phyloP scores from a whole-genome alignment of 2,329 filamentous ascomycete genomes.

The Hyphodiscus sp. region DNA sequence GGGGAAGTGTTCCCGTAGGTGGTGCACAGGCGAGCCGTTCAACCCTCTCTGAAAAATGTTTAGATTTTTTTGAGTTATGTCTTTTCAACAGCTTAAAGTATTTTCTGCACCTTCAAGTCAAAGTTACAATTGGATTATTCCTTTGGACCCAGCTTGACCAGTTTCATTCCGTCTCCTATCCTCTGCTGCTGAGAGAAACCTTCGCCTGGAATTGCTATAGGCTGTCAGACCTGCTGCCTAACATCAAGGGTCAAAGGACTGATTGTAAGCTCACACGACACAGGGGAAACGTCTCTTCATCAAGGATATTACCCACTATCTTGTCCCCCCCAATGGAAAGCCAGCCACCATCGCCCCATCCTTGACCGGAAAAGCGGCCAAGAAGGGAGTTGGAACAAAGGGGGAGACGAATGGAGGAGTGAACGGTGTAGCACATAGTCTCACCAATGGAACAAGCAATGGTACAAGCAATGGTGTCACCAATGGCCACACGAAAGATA shows the following conservation, averaged over 20 bases:
- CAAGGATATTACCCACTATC: constrained; percentile 95
- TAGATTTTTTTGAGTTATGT: neutral
- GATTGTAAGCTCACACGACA: constrained; percentile 2
- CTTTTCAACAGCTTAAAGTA: neutral
- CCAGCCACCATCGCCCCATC: constrained; percentile 70
- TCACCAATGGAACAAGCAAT: constrained; percentile 29
- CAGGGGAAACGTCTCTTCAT: constrained; percentile 78
- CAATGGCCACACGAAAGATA: constrained; percentile 24
- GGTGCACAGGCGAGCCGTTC: neutral
- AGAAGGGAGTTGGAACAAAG: constrained; percentile 29
- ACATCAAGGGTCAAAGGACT: neutral
- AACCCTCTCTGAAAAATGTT: neutral
- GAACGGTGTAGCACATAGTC: constrained; percentile 23
- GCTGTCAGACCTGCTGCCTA: neutral
- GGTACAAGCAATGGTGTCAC: constrained; percentile 28
- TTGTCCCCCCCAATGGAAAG: constrained; percentile 68
- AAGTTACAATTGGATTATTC: neutral
- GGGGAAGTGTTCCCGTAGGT: neutral
- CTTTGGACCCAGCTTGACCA: neutral
- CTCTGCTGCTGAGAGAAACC: neutral
- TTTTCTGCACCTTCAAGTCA: neutral
- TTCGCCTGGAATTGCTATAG: neutral
- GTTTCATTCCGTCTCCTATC: neutral
- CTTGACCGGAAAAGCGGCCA: constrained; percentile 37
- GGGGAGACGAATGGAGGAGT: constrained; percentile 18